Conservation (phyloP, 1,284 basidiomycete genomes). For the Microbotryomycetes sp. region DNA sequence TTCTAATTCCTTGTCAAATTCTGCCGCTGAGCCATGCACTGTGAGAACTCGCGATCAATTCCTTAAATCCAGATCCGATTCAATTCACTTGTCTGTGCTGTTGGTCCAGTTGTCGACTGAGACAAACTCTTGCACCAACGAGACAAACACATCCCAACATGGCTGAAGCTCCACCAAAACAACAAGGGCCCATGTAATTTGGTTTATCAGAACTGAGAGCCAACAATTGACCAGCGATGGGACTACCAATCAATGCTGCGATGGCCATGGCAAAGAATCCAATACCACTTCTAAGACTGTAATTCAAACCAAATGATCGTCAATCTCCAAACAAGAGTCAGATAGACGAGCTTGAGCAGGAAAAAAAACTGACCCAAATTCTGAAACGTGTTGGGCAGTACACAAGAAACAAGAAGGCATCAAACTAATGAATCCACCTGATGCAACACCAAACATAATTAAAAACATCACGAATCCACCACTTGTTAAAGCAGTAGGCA, state of each 20-base stretch:
- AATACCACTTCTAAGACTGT: slow-evolving; percentile 23
- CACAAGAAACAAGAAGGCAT: slow-evolving; percentile 16
- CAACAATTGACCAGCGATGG: slow-evolving; percentile 24
- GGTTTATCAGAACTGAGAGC: slow-evolving; percentile 15
- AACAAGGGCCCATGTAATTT: slow-evolving; percentile 18
- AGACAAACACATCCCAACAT: slow-evolving; percentile 1
- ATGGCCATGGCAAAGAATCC: slow-evolving; percentile 29
- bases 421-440: slow-evolving; percentile 19
- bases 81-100: neutral
- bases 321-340: too few species aligned
- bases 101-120: neutral
- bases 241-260: slow-evolving; percentile 27
- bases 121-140: neutral
- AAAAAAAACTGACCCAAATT: slow-evolving; percentile 18
- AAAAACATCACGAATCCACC: slow-evolving; percentile 15
- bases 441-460: slow-evolving; percentile 19
- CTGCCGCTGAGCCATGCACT: too few species aligned
- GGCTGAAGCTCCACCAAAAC: slow-evolving; percentile 20
- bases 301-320: neutral
- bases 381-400: slow-evolving; percentile 7
- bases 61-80: neutral
- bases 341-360: neutral
- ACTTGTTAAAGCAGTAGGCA: slow-evolving; percentile 18
- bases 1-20: too few species aligned
- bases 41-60: neutral